Evolutionary conservation across 495 filamentous ascomycete species (phyloP), one percentile per base, ranked within the genome.

Genomic region (Annulohypoxylon moriforme): DNA sequence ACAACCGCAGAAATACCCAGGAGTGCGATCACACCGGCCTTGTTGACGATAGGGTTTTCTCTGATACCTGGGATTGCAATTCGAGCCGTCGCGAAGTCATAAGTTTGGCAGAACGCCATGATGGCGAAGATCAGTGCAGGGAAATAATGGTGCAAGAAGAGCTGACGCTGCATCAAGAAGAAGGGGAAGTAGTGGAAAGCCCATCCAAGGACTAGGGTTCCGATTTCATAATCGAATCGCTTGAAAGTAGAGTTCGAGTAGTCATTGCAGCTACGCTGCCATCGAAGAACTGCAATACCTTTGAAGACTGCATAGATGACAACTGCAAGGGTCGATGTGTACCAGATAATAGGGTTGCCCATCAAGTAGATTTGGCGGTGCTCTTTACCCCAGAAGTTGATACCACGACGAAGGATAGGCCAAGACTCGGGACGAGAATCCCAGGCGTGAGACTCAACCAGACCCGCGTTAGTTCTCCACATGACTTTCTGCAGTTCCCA

Each of bases 401-500:
- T 99, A 65, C 96, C 96, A 68, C 96, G 94, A 68, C 89, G 89
- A 60, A 99, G 87, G 60, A 97, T 88, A 16, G 96, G 96, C 96
- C 96, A 99, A 18, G 93, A 94, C 14, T 90, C 89, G 11, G 96
- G 96, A 33, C 96, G 91, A 50, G 96, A 98, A 79, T 99, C 96
- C 96, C 96, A 99, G 55, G 94, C 93, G 76, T 99, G 96, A 40
- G 94, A 97, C 77, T 98, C 96, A 29, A 96, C 92, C 61, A 99
- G 88, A 29, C 96, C 96, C 33, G 96, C 96, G 76, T 99, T 99
- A 13, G 96, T 98, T 67, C 87, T 92, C 96, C 96, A 99, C 96
- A 99, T 99, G 40, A 99, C 96, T 80, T 93, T 94, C 79, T 99
- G 94, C n/a, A 99, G 85, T 82, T 99, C 96, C 93, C 93, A 97